Base-by-base conservation (phyloP, 1,284 basidiomycete genomes). In the Apiotrichum mycotoxinovorans region DNA sequence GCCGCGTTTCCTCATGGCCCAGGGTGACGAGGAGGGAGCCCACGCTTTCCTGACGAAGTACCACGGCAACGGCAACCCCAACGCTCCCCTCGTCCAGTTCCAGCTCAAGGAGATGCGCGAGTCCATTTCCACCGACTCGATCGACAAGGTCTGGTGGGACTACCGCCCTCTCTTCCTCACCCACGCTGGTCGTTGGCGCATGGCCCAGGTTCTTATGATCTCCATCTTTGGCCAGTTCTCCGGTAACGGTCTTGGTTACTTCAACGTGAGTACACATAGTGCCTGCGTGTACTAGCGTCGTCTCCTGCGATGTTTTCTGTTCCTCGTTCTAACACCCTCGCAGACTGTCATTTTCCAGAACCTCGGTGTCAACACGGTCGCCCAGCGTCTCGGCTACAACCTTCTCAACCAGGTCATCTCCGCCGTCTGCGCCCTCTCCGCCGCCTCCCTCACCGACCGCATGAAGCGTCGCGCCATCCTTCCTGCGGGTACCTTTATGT, bases 61-160 rank as follows among this genome's bases (percentile, higher is more conserved):
- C 61, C 65, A 70, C 60, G 68, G 72, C 11, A 65, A 66, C 43
- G 67, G 65, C 25, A 61, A 71, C 50, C 56, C 53, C 14, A 41
- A 67, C 23, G 42, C 70, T 80, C 35, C 82, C 81, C n/a, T 66
- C 20, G 67, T 71, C 27, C 67, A 72, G 30, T 76, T 85, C n/a
- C 81, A 85, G 66, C 81, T 80, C 76, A 78, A 75, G 51, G 85
- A 85, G 66, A 82, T 83, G 68, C 79, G 82, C 63, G 82, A 83
- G 61, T 71, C 78, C 8, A 81, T 85, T 54, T 73, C 76, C 38
- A 59, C 80, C 9, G 79, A 83, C 64, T 84, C 81, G 23, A 81
- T 82, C 17, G 84, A 86, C 71, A 85, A 85, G 72, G 77, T 81
- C 52, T 85, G 83, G 83, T 84, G 80, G 79, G 74, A 76, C 59